A percentile compares a stretch with the other conserved stretches of the same genome.
phyloP scores from a whole-genome alignment of 139 green algal genomes.

The Penium margaritaceum region DNA sequence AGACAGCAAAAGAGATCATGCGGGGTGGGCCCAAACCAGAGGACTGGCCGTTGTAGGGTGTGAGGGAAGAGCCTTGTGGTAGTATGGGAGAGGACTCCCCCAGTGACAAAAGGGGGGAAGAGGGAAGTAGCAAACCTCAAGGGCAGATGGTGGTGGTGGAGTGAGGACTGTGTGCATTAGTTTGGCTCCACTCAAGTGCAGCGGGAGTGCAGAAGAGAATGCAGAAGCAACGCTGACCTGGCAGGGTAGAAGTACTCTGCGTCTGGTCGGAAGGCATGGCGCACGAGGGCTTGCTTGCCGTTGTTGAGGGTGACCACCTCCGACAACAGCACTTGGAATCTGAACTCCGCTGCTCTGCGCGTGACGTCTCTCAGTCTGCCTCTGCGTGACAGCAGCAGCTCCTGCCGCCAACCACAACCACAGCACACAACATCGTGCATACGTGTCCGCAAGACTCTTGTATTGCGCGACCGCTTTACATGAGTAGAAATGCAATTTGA shows the following conservation, averaged over 20 bases:
- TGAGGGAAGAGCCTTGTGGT: not conserved
- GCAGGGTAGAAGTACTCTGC: conserved; percentile 45
- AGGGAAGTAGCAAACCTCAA: not conserved
- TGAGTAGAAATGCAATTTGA: too few species aligned
- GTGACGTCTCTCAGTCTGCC: not conserved
- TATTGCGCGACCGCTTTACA: too few species aligned
- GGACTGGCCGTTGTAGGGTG: not conserved
- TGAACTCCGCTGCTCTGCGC: not conserved
- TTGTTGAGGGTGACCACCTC: not conserved
- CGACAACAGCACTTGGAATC: conserved; percentile 6
- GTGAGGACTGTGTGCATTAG: too few species aligned
- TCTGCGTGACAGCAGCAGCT: too few species aligned
- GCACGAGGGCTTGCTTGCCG: not conserved
- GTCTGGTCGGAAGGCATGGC: conserved; percentile 31
- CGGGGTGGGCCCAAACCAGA: not conserved
- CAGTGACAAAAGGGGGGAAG: not conserved
- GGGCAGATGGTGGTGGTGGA: not conserved
- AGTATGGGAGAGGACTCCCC: not conserved
- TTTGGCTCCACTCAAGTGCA: not conserved
- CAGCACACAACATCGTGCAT: too few species aligned
- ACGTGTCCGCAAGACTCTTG: too few species aligned
- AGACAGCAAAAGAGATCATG: not conserved
- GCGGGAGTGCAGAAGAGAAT: not conserved
- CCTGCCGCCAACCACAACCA: too few species aligned
- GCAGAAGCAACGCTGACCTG: conserved; percentile 14